phyloP scores from a whole-genome alignment of 2,329 filamentous ascomycete genomes.

The Colletotrichum euphorbiae region DNA sequence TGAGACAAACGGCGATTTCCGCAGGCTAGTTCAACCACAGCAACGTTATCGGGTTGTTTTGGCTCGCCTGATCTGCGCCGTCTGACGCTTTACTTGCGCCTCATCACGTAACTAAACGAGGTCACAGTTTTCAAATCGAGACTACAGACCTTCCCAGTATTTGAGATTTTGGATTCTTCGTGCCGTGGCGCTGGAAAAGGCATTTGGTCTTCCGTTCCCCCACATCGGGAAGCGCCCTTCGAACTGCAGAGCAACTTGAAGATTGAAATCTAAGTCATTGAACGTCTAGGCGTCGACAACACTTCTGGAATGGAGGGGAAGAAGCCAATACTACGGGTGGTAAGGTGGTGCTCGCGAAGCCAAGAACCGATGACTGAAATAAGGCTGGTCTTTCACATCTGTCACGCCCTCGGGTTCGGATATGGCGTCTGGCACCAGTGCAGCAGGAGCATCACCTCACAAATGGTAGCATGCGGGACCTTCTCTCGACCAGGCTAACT shows the following conservation, averaged over 20 bases:
- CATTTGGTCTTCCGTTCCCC: not conserved
- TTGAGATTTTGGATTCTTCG: not conserved
- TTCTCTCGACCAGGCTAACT: slow-evolving; percentile 18
- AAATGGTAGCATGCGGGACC: slow-evolving; percentile 24
- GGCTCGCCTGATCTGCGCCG: slow-evolving; percentile 32
- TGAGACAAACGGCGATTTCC: slow-evolving; percentile 12
- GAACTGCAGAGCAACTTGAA: not conserved
- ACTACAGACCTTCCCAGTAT: not conserved
- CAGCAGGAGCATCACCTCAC: slow-evolving; percentile 30
- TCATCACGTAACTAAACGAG: not conserved
- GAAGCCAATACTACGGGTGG: not conserved
- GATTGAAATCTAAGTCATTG: not conserved
- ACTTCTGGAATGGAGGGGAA: not conserved
- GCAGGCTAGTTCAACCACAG: not conserved
- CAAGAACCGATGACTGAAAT: slow-evolving; percentile 16
- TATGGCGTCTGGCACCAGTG: slow-evolving; percentile 1
- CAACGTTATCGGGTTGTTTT: slow-evolving; percentile 19
- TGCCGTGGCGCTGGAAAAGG: not conserved
- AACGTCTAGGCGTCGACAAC: not conserved
- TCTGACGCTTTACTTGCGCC: slow-evolving; percentile 20
- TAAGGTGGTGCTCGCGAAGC: not conserved
- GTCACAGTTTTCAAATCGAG: slow-evolving; percentile 3
- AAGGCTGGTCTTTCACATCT: slow-evolving; percentile 7
- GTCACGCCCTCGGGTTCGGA: not conserved
- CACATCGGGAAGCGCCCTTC: slow-evolving; percentile 5